Conservation (phyloP, 345 rosid genomes). For the Hypericum perforatum region DNA sequence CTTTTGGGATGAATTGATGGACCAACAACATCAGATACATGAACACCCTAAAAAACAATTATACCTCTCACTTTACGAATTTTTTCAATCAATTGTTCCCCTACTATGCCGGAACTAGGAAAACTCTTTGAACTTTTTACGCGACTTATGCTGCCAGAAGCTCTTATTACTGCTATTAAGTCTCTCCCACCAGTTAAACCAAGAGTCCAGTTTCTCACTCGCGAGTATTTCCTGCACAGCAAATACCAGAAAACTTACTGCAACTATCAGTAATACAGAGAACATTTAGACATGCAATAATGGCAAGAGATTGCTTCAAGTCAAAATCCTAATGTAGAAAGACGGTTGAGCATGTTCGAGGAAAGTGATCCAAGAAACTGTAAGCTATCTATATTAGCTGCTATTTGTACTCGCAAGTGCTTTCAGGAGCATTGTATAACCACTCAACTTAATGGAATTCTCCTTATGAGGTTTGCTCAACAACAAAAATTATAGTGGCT, state of each 20-base stretch:
- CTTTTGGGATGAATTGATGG: background rate
- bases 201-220: constrained; percentile 79
- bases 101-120: constrained; percentile 57
- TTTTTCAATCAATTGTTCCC: constrained; percentile 82
- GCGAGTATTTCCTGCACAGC: constrained; percentile 58
- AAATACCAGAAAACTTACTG: background rate
- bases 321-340: no score
- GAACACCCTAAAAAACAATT: background rate
- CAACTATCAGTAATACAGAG: background rate
- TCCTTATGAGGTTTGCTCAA: no score
- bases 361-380: no score
- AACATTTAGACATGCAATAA: no score
- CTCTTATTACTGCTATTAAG: constrained; percentile 76
- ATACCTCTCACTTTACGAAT: constrained; percentile 76
- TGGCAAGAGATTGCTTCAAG: no score
- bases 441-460: no score
- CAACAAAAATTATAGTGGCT: no score
- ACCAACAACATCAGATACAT: background rate
- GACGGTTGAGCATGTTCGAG: no score
- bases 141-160: constrained; percentile 90
- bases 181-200: constrained; percentile 79
- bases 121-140: constrained; percentile 52
- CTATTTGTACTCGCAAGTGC: no score
- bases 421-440: no score
- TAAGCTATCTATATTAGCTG: no score